phyloP scores from a whole-genome alignment of 108 stramenopile genomes.

The Fragilaria crotonensis region DNA sequence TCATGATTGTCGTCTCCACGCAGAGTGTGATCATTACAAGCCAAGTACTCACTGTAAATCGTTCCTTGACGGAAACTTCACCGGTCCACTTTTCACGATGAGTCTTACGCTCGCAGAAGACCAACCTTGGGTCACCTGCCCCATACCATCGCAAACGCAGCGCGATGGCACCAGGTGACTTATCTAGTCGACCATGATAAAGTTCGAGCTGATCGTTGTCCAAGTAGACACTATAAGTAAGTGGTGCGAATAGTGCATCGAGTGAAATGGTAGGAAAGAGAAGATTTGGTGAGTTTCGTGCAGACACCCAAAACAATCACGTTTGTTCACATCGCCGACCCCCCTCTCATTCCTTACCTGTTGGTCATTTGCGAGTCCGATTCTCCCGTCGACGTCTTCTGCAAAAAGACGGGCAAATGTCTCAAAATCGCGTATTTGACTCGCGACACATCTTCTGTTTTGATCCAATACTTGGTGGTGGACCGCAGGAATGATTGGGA shows the following conservation, averaged over 20 bases:
- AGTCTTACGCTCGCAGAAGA: slow-evolving; percentile 98
- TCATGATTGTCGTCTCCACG: neutral
- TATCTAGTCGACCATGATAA: slow-evolving; percentile 94
- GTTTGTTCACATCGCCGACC: neutral
- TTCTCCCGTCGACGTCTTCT: slow-evolving; percentile 85
- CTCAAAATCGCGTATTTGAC: slow-evolving; percentile 90
- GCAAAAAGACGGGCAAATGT: slow-evolving; percentile 93
- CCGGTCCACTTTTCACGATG: slow-evolving; percentile 98
- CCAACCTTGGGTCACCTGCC: slow-evolving; percentile 69
- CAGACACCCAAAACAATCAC: neutral
- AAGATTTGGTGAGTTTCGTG: neutral
- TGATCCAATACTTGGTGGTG: slow-evolving; percentile 98
- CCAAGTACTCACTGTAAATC: slow-evolving; percentile 78
- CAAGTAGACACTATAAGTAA: slow-evolving; percentile 18
- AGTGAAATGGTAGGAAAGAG: neutral
- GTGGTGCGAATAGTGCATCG: neutral
- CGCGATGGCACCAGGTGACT: slow-evolving; percentile 93
- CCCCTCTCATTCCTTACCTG: neutral
- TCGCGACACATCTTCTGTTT: slow-evolving; percentile 87
- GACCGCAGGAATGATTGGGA: slow-evolving; percentile 81
- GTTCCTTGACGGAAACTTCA: slow-evolving; percentile 93
- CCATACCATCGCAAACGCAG: slow-evolving; percentile 95
- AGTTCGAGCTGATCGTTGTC: slow-evolving; percentile 89
- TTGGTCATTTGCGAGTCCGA: slow-evolving; percentile 93
- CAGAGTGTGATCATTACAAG: neutral